Evolutionary conservation across 2,329 filamentous ascomycete species (phyloP).

Genomic region (Didymella pinodella): DNA sequence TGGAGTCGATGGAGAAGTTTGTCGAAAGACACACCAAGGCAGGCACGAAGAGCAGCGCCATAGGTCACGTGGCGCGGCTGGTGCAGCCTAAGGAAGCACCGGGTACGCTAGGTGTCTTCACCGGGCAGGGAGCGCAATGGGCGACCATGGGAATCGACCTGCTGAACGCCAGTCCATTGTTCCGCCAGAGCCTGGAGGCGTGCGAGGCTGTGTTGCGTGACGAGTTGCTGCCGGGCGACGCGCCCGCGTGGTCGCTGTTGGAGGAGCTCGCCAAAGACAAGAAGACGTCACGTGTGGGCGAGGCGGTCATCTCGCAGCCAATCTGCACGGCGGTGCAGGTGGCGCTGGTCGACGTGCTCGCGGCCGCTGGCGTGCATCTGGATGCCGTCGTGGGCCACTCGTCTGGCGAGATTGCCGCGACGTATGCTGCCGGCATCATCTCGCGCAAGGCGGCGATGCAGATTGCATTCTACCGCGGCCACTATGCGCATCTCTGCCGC

Average conservation of each 20-base stretch:
- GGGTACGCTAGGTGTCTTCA: constrained; percentile 7
- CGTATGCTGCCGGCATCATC: background rate
- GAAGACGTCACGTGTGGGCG: background rate
- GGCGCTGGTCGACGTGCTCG: background rate
- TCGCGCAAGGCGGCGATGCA: background rate
- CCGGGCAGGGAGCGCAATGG: background rate
- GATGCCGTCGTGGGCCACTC: background rate
- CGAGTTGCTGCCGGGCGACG: too few species aligned
- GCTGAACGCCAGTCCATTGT: too few species aligned
- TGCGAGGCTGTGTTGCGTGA: background rate
- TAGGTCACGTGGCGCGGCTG: too few species aligned
- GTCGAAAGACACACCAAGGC: too few species aligned
- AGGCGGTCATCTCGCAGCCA: background rate
- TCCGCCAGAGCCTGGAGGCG: too few species aligned
- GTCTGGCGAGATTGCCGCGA: background rate
- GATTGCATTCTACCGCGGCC: background rate
- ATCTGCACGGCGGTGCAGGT: background rate
- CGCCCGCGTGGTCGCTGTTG: background rate
- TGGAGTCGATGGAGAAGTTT: too few species aligned
- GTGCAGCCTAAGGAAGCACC: too few species aligned
- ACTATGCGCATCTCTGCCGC: background rate
- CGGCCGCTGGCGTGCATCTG: background rate
- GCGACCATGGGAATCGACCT: background rate
- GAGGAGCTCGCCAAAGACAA: background rate
- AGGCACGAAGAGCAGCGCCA: too few species aligned